phyloP scores from a whole-genome alignment of 192 early-diverging fungal species.

The Entomortierella parvispora region DNA sequence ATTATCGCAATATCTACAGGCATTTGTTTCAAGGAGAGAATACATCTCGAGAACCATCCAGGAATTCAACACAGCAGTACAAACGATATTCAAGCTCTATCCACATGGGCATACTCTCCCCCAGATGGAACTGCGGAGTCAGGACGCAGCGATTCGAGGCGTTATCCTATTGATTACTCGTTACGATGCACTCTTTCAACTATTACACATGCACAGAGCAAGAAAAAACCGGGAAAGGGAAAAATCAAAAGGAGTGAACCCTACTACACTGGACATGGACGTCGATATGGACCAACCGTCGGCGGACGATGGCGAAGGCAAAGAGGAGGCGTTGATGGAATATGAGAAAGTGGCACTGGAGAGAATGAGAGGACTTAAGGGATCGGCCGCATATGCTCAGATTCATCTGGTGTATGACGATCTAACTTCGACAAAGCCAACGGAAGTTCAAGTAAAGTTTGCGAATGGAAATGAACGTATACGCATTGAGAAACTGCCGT shows the following conservation, averaged over 20 bases:
- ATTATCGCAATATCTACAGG: slow-evolving; percentile 35
- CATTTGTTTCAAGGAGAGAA: slow-evolving; percentile 23
- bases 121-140: not conserved
- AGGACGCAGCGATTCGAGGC: slow-evolving; percentile 9
- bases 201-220: not conserved
- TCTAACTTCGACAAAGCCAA: not conserved
- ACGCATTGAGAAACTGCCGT: not conserved
- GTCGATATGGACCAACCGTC: not conserved
- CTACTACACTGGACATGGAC: slow-evolving; percentile 7
- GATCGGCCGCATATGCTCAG: not conserved
- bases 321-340: not conserved
- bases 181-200: slow-evolving; percentile 7
- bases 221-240: not conserved
- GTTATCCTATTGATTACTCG: not conserved
- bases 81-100: not conserved
- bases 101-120: not conserved
- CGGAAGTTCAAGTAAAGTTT: slow-evolving; percentile 6
- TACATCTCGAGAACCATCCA: slow-evolving; percentile 1
- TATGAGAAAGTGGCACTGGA: not conserved
- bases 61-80: slow-evolving; percentile 1
- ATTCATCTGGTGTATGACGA: slow-evolving; percentile 13
- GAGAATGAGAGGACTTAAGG: not conserved
- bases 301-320: too few relatives aligned
- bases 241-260: not conserved
- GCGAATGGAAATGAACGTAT: not conserved